Evolutionary conservation across 768 basidiomycete genomes (phyloP).

Genomic region (Russula lepida): DNA sequence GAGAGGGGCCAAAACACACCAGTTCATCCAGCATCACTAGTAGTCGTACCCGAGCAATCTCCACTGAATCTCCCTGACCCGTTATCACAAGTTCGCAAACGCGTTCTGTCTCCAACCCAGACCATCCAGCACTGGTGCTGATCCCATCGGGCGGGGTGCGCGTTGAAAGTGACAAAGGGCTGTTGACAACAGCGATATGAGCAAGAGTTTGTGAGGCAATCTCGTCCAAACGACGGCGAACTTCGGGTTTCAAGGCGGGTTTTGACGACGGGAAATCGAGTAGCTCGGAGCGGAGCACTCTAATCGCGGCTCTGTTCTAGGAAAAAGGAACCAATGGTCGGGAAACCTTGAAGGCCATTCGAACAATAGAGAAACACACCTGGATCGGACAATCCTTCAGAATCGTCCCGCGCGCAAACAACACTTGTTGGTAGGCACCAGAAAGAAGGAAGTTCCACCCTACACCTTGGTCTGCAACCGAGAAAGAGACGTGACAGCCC

Average conservation of each 20-base stretch:
- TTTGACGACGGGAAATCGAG: conserved; percentile 77
- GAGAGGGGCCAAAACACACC: conserved; percentile 40
- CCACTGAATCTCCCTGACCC: conserved; percentile 81
- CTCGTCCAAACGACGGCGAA: conserved; percentile 82
- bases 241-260: conserved; percentile 73
- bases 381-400: conserved; percentile 84
- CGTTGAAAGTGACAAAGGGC: conserved; percentile 63
- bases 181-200: conserved; percentile 90
- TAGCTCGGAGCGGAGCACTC: conserved; percentile 87
- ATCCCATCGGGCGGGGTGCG: conserved; percentile 73
- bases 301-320: conserved; percentile 80
- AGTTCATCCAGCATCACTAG: conserved; percentile 93
- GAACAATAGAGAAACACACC: conserved; percentile 34
- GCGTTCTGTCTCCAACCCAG: conserved; percentile 88
- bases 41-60: conserved; percentile 82
- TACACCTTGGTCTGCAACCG: conserved; percentile 58
- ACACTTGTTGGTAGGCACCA: conserved; percentile 87
- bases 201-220: conserved; percentile 89
- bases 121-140: conserved; percentile 70
- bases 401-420: conserved; percentile 81
- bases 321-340: conserved; percentile 17
- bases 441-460: conserved; percentile 88
- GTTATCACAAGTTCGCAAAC: conserved; percentile 90
- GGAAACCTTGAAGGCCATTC: conserved; percentile 16
- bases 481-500: conserved; percentile 77